Base-by-base conservation (phyloP, 2,329 filamentous ascomycete species). In the Didymosphaeria variabile region DNA sequence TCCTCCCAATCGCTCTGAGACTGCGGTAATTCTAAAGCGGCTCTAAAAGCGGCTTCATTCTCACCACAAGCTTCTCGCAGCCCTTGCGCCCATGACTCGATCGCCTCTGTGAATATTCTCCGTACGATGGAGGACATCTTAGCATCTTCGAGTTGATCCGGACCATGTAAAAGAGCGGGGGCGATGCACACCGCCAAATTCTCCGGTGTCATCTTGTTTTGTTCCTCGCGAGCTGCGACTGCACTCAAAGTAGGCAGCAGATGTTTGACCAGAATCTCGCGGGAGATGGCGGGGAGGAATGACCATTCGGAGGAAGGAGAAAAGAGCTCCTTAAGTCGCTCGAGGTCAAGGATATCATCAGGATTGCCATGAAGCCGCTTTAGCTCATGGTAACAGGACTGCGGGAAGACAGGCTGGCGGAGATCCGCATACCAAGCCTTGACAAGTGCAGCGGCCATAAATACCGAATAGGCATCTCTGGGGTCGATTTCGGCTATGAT, bases 371-470 rank as follows among this genome's bases (percentile, higher is more conserved):
- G 84, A 15, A 79, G 70, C 42, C 78, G 75, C 59, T 80, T 79
- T 40, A 86, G 62, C 17, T 80, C 77, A n/a, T 77, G 69, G 64
- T 87, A 87, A 53, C 78, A 80, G 8, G 79, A 78, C 32, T 79
- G 77, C 0, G 84, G 82, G 59, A 87, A 83, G 56, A 87, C 78
- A 2, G 85, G 84, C 56, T 83, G 78, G 23, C 80, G 79, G 10
- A 87, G 73, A 44, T 83, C 81, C 29, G 84, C 77, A 62, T 87
- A 87, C 83, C 85, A 87, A 9, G 80, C 72, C 69, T 87, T 87
- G 73, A 86, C 83, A 47, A 87, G 66, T 7, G 80, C 82, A 10
- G 84, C 83, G 3, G 84, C 84, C 60, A 84, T 79, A 65, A 83
- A 83, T 1, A 85, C 82, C 1, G 82, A 81, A 68, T 86, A 87